Percentiles rank a stretch among this genome's conserved stretches.
These are phyloP conservation scores for Fusarium siculi DNA, from an alignment of 2,329 filamentous ascomycete species.

Conservation along the genomic window DNA sequence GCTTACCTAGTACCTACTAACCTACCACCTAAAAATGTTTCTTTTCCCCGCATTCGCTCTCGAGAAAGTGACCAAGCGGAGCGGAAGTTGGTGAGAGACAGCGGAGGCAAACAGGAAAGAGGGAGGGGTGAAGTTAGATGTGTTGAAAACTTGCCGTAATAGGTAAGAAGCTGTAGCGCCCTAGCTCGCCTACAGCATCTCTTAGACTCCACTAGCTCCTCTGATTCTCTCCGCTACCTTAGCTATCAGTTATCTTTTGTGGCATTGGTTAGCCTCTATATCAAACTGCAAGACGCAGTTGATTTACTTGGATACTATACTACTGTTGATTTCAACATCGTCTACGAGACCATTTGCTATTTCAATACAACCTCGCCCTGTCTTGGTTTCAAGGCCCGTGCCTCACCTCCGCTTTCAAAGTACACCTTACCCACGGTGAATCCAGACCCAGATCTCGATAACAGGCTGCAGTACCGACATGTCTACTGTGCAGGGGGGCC, in stretches of 20 bases:
- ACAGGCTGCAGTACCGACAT: conserved; percentile 16
- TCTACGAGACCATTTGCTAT: background rate
- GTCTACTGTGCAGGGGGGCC: background rate
- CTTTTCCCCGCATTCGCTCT: conserved; percentile 30
- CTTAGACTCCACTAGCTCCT: background rate
- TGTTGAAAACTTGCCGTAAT: conserved; percentile 24
- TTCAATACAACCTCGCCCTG: background rate
- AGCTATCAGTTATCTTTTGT: conserved; percentile 4
- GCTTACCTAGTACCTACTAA: background rate
- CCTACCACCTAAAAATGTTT: conserved; percentile 15
- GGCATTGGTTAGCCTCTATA: background rate
- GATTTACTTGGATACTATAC: background rate
- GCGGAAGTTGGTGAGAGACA: conserved; percentile 1
- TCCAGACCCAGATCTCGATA: conserved; percentile 26
- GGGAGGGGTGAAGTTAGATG: conserved; percentile 35
- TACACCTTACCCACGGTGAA: background rate
- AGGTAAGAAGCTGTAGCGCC: conserved; percentile 25
- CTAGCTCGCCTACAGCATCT: background rate
- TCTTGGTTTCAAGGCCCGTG: background rate
- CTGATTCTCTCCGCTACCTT: background rate
- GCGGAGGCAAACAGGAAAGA: conserved; percentile 26
- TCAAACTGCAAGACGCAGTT: background rate
- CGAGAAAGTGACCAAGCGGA: conserved; percentile 22
- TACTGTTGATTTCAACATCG: background rate
- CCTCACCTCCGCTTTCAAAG: background rate